These are phyloP conservation scores for Tilletia indica DNA, from an alignment of 1,284 basidiomycete species.

Conservation along the genomic window DNA sequence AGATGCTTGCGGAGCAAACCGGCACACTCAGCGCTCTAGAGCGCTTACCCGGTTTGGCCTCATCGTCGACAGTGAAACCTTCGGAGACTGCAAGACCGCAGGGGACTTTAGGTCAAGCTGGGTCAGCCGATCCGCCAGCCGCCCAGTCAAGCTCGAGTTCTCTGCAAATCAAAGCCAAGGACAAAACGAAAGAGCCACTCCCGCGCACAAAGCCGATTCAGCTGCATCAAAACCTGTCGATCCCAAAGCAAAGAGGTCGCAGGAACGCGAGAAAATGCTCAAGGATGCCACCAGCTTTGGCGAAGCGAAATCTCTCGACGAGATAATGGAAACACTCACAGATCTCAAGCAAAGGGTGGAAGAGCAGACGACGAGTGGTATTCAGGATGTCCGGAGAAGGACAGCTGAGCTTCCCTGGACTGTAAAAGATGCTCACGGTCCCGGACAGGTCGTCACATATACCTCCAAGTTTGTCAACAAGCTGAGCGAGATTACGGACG, in stretches of 20 bases:
- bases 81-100: too few relatives aligned
- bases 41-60: background rate
- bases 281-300: too few relatives aligned
- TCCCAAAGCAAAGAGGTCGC: too few relatives aligned
- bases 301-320: slow-evolving; percentile 7
- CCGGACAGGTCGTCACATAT: slow-evolving; percentile 10
- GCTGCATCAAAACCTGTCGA: too few relatives aligned
- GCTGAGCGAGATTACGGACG: slow-evolving; percentile 18
- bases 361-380: background rate
- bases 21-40: slow-evolving; percentile 2
- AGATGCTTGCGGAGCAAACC: slow-evolving; percentile 17
- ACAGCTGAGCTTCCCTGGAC: slow-evolving; percentile 12
- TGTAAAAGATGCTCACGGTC: background rate
- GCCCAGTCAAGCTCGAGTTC: too few relatives aligned
- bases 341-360: slow-evolving; percentile 11
- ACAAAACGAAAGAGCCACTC: background rate
- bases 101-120: too few relatives aligned
- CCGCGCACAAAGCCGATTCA: too few relatives aligned
- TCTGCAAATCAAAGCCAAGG: background rate
- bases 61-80: too few relatives aligned
- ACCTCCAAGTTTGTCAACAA: slow-evolving; percentile 17
- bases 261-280: too few relatives aligned
- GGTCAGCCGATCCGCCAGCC: too few relatives aligned
- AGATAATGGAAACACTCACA: background rate
- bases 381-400: slow-evolving; percentile 6